Percentiles rank a stretch among this genome's conserved stretches.
Conservation (phyloP, 768 basidiomycete species). For the Hericium alpestre region DNA sequence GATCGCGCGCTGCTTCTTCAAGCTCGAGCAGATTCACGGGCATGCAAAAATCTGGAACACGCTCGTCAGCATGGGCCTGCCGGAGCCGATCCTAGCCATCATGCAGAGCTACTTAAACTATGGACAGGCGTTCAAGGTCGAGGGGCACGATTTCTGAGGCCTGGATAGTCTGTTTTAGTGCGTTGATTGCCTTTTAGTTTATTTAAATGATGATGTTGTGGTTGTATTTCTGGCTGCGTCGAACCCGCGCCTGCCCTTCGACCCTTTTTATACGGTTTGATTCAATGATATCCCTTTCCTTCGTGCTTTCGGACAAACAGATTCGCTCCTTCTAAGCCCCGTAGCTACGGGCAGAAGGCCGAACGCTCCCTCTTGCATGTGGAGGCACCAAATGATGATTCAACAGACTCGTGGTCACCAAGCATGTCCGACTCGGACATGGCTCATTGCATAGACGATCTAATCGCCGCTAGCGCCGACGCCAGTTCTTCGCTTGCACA, state of each 20-base stretch:
- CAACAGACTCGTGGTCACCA: no score
- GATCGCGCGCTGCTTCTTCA: constrained; percentile 86
- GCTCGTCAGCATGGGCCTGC: constrained; percentile 86
- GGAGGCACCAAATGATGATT: no score
- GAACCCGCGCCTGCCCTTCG: not conserved
- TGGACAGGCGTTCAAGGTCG: constrained; percentile 79
- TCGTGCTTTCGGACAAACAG: not conserved
- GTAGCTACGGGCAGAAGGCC: no score
- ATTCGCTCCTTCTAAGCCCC: no score
- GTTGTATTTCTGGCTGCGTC: not conserved
- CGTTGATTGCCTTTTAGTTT: not conserved
- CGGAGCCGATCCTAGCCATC: constrained; percentile 80
- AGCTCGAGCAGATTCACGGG: constrained; percentile 86
- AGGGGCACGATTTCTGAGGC: constrained; percentile 71
- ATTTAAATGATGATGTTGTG: not conserved
- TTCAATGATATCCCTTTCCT: not conserved
- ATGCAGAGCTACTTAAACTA: constrained; percentile 89
- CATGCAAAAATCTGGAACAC: constrained; percentile 92
- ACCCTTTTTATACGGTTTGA: not conserved
- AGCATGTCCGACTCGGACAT: no score
- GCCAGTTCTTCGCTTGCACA: no score
- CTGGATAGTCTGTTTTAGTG: no score
- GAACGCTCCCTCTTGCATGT: no score
- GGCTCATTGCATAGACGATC: no score
- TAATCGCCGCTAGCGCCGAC: no score